Evolutionary conservation across 2,329 filamentous ascomycete species (phyloP).

Genomic region (Fusarium buxicola): DNA sequence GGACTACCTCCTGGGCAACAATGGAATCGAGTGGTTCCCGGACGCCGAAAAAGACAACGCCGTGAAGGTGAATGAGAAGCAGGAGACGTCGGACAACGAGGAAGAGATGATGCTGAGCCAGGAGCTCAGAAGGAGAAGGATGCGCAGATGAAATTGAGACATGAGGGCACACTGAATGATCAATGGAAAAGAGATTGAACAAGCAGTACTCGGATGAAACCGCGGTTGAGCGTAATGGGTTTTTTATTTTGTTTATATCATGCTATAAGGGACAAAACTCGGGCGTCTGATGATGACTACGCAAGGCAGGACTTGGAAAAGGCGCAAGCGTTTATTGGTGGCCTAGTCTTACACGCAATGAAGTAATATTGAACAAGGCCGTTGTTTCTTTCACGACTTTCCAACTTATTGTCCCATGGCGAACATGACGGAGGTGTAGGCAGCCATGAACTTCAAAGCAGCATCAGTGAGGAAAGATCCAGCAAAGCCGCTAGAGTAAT

Average conservation of each 20-base stretch:
- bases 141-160: slow-evolving; percentile 41
- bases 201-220: slow-evolving; percentile 19
- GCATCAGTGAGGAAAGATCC: slow-evolving; percentile 52
- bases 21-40: slow-evolving; percentile 67
- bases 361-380: slow-evolving; percentile 21
- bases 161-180: background rate
- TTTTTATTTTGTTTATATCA: slow-evolving; percentile 18
- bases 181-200: slow-evolving; percentile 5
- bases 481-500: slow-evolving; percentile 50
- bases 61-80: slow-evolving; percentile 15
- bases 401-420: slow-evolving; percentile 48
- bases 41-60: slow-evolving; percentile 41
- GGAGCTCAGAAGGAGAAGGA: slow-evolving; percentile 49
- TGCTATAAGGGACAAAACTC: slow-evolving; percentile 11
- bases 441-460: slow-evolving; percentile 56
- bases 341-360: slow-evolving; percentile 17
- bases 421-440: slow-evolving; percentile 56
- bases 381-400: background rate
- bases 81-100: slow-evolving; percentile 4
- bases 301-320: slow-evolving; percentile 27
- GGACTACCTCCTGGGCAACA: slow-evolving; percentile 79
- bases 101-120: slow-evolving; percentile 33
- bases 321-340: slow-evolving; percentile 23
- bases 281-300: slow-evolving; percentile 35
- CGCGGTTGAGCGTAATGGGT: slow-evolving; percentile 33